Conservation (phyloP, 352 stramenopile species). For the Phytophthora colocasiae region DNA sequence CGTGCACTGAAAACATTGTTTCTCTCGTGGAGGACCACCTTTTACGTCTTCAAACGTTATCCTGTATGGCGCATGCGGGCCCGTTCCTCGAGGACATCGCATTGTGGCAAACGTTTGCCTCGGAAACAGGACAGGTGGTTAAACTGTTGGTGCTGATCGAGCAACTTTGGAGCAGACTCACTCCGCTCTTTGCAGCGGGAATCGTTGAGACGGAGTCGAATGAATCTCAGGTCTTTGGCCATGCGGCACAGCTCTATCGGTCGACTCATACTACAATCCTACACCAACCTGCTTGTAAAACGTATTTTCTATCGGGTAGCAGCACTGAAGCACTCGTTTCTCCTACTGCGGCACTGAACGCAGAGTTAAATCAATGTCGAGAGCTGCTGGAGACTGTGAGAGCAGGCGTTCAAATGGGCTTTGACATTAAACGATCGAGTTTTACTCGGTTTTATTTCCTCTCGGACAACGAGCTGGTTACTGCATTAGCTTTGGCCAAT, state of each 20-base stretch:
- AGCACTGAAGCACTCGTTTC: not conserved
- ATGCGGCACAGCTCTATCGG: constrained; percentile 53
- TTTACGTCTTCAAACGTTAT: constrained; percentile 54
- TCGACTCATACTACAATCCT: constrained; percentile 35
- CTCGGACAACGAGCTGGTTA: constrained; percentile 65
- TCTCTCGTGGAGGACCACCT: constrained; percentile 70
- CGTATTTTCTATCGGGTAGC: constrained; percentile 33
- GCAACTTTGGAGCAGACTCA: constrained; percentile 56
- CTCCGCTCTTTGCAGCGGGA: constrained; percentile 54
- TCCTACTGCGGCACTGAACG: constrained; percentile 27
- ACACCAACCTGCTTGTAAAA: constrained; percentile 41
- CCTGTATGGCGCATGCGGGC: constrained; percentile 50
- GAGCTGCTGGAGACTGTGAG: constrained; percentile 55
- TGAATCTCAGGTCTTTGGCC: constrained; percentile 50
- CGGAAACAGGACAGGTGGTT: constrained; percentile 45
- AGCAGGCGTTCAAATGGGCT: constrained; percentile 47
- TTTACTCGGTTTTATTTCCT: constrained; percentile 82
- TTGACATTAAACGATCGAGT: constrained; percentile 57
- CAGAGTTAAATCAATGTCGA: constrained; percentile 45
- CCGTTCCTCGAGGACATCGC: constrained; percentile 57
- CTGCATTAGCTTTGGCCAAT: constrained; percentile 39
- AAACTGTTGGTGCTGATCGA: constrained; percentile 53
- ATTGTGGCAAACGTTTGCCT: constrained; percentile 57
- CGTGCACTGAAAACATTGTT: constrained; percentile 50
- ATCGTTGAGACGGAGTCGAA: constrained; percentile 57